Percentiles rank a stretch among this genome's conserved stretches.
Conservation (phyloP, 2,329 filamentous ascomycete species). For the Elsinoe arachidis region DNA sequence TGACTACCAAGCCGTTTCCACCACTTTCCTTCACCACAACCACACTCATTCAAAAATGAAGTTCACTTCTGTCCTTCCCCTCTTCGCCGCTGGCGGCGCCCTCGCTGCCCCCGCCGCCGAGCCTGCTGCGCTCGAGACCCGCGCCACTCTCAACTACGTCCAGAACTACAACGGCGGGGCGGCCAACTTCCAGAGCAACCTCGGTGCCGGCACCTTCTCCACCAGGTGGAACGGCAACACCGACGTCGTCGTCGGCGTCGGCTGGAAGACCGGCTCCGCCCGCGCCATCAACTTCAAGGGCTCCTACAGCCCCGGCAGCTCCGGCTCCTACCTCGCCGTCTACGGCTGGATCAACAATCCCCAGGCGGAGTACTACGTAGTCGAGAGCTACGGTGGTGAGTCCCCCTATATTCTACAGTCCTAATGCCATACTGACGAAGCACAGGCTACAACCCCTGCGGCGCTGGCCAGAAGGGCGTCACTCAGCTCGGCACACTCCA, state of each 20-base stretch:
- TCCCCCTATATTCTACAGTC: too few relatives aligned
- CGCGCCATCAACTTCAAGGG: constrained; percentile 22
- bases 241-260: constrained; percentile 20
- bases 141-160: constrained; percentile 16
- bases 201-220: constrained; percentile 18
- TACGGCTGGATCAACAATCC: constrained; percentile 40
- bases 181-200: constrained; percentile 17
- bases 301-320: constrained; percentile 24
- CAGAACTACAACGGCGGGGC: constrained; percentile 19
- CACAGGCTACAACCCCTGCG: constrained; percentile 32
- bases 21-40: neutral
- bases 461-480: neutral
- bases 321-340: constrained; percentile 33
- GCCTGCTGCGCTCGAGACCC: constrained; percentile 3
- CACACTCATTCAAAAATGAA: constrained; percentile 14
- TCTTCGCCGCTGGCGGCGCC: constrained; percentile 14
- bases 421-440: too few relatives aligned
- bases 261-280: constrained; percentile 16
- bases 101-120: constrained; percentile 15
- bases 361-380: constrained; percentile 50
- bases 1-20: neutral
- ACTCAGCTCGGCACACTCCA: constrained; percentile 26
- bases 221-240: constrained; percentile 18
- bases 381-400: constrained; percentile 40
- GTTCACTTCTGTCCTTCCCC: constrained; percentile 9